These are phyloP conservation scores for Helotiales sp. DNA, from an alignment of 2,329 filamentous ascomycete species.

Conservation along the genomic window DNA sequence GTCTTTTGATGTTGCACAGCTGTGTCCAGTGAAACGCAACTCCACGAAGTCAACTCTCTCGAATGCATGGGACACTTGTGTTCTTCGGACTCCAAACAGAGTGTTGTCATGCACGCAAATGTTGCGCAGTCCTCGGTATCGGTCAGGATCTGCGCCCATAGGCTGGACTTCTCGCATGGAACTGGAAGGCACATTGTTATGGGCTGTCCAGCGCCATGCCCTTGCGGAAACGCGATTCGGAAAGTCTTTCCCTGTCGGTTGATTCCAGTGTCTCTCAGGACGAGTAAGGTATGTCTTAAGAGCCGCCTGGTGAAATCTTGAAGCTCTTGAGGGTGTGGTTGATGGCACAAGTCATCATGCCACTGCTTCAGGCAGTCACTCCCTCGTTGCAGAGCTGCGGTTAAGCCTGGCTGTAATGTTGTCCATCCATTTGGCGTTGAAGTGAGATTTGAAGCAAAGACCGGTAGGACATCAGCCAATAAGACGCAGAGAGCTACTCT, in stretches of 20 bases:
- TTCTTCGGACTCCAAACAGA: constrained; percentile 5
- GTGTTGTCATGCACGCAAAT: constrained; percentile 1
- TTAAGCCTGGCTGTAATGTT: background rate
- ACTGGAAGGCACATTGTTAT: constrained; percentile 5
- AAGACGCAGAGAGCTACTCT: constrained; percentile 21
- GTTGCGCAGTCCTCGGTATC: background rate
- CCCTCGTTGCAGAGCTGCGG: background rate
- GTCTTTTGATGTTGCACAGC: constrained; percentile 2
- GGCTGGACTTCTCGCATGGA: background rate
- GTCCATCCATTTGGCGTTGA: background rate
- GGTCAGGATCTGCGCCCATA: background rate
- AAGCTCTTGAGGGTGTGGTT: constrained; percentile 4
- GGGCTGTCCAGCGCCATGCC: background rate
- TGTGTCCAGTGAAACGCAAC: constrained; percentile 11
- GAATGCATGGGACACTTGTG: background rate
- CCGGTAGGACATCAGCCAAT: constrained; percentile 16
- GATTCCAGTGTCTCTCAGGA: constrained; percentile 14
- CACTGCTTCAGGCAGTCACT: constrained; percentile 1
- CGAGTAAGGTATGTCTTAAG: constrained; percentile 8
- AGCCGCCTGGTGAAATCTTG: constrained; percentile 3
- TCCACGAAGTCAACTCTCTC: background rate
- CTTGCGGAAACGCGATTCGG: constrained; percentile 1
- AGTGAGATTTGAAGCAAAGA: background rate
- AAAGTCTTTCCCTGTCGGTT: constrained; percentile 5
- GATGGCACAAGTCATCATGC: constrained; percentile 3